Base-by-base conservation (phyloP, 1,284 basidiomycete genomes). In the Irpex sp. region DNA sequence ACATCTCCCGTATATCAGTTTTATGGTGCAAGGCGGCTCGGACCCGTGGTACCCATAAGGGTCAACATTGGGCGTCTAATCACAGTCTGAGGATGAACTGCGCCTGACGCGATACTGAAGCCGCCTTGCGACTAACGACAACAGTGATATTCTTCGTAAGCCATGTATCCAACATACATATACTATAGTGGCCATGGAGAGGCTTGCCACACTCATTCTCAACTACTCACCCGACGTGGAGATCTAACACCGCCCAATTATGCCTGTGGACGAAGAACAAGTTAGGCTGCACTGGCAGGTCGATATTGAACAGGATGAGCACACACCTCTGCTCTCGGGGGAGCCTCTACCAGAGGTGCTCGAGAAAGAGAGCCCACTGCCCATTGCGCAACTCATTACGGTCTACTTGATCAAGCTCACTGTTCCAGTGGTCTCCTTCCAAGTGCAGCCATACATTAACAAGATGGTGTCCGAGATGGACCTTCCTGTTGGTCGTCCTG, bases 381-480 rank as follows among this genome's bases (percentile, higher is more conserved):
- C 74, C 13, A 71, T 70, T 55, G 57, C 65, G 8, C 73, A 75
- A 64, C 65, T 75, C 9, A 73, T 69, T 0, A 63, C 68, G 13
- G 67, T 75, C 36, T 75, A 72, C 60, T 67, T 69, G 3, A 71
- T 74, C 51, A 75, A 75, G 62, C 66, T 74, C n/a, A 67, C 71
- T 1, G 62, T 75, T 3, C 73, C 74, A 8, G 67, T 75, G 47
- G 64, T 71, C 0, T n/a, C 13, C 5, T 71, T 74, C 1, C 74
- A 75, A 61, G 51, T 70, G 4, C 64, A 76, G 49, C 78, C 78
- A 4, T 79, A 78, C 61, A 70, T 77, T 66, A 79, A 78, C 67
- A 70, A 73, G 51, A 70, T 77, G 71, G 71, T 77, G 37, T 72
- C 68, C 52, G 70, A 70, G 3, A 67, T 74, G 36, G 54, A 70